Conservation (phyloP, 2,329 filamentous ascomycete genomes). For the Hymenoscyphus infarciens region DNA sequence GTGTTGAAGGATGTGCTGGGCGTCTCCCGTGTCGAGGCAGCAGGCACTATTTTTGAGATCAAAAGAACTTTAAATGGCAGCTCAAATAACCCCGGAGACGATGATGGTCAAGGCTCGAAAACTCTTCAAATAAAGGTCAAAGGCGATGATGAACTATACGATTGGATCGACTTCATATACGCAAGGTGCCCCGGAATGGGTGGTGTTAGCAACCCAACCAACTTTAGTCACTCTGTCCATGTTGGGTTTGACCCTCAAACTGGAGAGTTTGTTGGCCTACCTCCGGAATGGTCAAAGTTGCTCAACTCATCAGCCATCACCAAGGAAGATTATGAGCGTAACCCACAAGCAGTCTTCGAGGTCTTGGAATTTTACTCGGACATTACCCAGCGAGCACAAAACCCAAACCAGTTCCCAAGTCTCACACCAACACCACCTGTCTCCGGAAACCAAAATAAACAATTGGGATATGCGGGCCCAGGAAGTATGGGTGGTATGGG, state of each 20-base stretch:
- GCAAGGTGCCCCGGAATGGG: constrained; percentile 96
- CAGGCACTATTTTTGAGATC: constrained; percentile 91
- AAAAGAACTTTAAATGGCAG: constrained; percentile 68
- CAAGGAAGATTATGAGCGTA: constrained; percentile 97
- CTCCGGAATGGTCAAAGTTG: constrained; percentile 94
- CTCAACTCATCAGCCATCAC: constrained; percentile 95
- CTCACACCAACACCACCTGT: constrained; percentile 63
- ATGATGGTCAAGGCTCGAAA: constrained; percentile 67
- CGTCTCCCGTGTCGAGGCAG: constrained; percentile 86
- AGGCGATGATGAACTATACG: constrained; percentile 93
- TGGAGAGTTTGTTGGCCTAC: constrained; percentile 90
- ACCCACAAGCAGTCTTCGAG: constrained; percentile 81
- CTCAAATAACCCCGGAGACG: constrained; percentile 67
- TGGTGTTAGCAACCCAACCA: constrained; percentile 96
- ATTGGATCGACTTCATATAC: constrained; percentile 98
- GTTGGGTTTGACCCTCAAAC: constrained; percentile 96
- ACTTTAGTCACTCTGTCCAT: constrained; percentile 95
- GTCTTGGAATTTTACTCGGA: constrained; percentile 84
- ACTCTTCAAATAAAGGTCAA: constrained; percentile 91
- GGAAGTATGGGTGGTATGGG: constrained; percentile 6
- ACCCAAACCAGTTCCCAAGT: constrained; percentile 65
- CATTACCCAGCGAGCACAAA: constrained; percentile 71
- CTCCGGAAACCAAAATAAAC: constrained; percentile 55
- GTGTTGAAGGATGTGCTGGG: constrained; percentile 83
- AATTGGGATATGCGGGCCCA: constrained; percentile 52